These are phyloP conservation scores for Monosporascus sp. DNA, from an alignment of 2,329 filamentous ascomycete species.

Conservation along the genomic window DNA sequence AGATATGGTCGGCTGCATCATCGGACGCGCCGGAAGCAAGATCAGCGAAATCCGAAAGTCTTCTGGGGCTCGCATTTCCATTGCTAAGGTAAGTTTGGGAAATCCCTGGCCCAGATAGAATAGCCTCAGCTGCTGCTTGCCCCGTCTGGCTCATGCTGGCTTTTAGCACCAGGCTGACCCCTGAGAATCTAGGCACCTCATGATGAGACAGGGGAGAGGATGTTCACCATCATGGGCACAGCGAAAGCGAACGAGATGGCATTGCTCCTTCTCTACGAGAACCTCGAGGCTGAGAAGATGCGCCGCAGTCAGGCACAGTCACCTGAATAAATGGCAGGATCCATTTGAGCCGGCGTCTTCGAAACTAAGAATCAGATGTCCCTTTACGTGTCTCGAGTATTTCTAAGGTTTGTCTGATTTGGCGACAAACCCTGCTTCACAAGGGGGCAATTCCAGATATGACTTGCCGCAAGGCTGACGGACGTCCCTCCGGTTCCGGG, in stretches of 20 bases:
- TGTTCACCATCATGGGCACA: constrained; percentile 99
- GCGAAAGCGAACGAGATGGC: constrained; percentile 92
- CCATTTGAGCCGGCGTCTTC: constrained; percentile 13
- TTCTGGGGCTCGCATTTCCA: constrained; percentile 94
- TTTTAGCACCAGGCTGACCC: constrained; percentile 8
- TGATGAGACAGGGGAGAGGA: constrained; percentile 94
- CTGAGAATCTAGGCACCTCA: constrained; percentile 62
- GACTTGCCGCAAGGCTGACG: constrained; percentile 58
- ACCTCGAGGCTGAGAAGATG: constrained; percentile 98
- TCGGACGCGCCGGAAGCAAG: constrained; percentile 90
- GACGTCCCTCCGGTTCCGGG: constrained; percentile 33
- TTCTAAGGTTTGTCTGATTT: constrained; percentile 45
- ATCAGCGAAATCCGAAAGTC: constrained; percentile 98
- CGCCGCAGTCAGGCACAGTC: constrained; percentile 76
- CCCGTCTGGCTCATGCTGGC: neutral
- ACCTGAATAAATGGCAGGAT: constrained; percentile 38
- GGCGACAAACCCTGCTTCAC: constrained; percentile 39
- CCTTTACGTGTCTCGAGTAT: constrained; percentile 23
- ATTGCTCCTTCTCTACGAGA: constrained; percentile 94
- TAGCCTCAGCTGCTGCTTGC: neutral
- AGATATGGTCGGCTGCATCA: constrained; percentile 99
- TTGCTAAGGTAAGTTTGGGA: constrained; percentile 66
- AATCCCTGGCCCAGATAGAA: neutral
- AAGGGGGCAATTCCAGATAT: constrained; percentile 51
- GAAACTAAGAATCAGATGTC: constrained; percentile 29